Conservation (phyloP, 202 grass and related monocot genomes). For the Digitaria exilis region DNA sequence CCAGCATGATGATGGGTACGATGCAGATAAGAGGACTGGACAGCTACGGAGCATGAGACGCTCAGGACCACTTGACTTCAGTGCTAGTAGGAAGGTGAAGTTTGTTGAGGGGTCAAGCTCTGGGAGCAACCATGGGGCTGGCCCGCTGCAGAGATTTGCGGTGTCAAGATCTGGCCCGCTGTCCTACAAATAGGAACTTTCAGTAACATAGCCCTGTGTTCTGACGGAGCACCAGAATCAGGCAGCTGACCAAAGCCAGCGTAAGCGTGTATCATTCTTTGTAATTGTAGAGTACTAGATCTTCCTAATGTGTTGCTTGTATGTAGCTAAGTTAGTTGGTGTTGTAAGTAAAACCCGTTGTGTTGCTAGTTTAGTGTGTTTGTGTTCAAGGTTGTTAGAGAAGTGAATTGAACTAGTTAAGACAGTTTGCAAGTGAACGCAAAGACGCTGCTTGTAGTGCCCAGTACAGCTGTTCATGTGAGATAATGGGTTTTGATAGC, state of each 20-base stretch:
- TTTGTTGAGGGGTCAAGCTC: conserved; percentile 85
- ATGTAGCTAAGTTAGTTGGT: conserved; percentile 20
- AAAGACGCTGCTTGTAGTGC: not conserved
- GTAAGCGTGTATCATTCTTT: not conserved
- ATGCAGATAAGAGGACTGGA: conserved; percentile 57
- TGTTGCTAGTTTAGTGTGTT: conserved; percentile 14
- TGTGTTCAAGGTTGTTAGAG: not conserved
- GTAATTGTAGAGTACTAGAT: conserved; percentile 7
- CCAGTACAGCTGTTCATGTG: conserved; percentile 16
- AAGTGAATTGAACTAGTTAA: conserved; percentile 23
- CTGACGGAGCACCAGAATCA: not conserved
- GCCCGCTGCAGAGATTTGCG: conserved; percentile 67
- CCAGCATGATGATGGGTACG: conserved; percentile 63
- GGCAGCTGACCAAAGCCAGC: not conserved
- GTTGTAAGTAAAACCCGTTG: conserved; percentile 32
- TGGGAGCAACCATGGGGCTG: conserved; percentile 57
- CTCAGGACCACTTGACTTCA: conserved; percentile 78
- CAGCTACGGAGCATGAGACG: conserved; percentile 71
- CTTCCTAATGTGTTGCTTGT: conserved; percentile 8
- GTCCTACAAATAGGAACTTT: conserved; percentile 65
- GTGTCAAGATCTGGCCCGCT: conserved; percentile 92
- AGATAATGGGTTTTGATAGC: conserved; percentile 25
- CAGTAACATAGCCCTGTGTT: not conserved
- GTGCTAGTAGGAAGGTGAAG: conserved; percentile 71
- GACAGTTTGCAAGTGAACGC: not conserved